Percentiles rank a stretch among this genome's conserved stretches.
These are phyloP conservation scores for Lasiosphaeria hispida DNA, from an alignment of 495 filamentous ascomycete genomes.

Conservation along the genomic window DNA sequence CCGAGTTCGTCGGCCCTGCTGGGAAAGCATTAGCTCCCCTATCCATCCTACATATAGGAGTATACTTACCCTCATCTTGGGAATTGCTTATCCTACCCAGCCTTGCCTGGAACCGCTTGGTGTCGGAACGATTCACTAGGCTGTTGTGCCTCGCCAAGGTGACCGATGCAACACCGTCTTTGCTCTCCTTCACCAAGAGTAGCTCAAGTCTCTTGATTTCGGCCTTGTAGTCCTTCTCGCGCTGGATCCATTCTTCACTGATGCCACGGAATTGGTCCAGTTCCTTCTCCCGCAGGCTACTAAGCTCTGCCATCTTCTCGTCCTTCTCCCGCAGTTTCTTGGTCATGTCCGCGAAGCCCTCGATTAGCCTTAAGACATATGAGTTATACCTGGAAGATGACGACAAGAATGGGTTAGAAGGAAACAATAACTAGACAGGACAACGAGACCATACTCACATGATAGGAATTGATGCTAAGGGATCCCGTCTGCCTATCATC, in stretches of 20 bases:
- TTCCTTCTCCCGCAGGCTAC: constrained; percentile 35
- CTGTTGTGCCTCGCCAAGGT: constrained; percentile 44
- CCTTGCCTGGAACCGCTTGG: constrained; percentile 33
- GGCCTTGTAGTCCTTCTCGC: constrained; percentile 40
- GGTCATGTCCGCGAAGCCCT: constrained; percentile 34
- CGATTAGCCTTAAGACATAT: constrained; percentile 40
- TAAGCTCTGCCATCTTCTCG: constrained; percentile 27
- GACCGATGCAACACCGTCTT: constrained; percentile 47
- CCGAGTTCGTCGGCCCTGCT: no score
- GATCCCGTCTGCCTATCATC: constrained; percentile 32
- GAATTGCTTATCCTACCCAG: constrained; percentile 29
- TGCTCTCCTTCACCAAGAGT: constrained; percentile 42
- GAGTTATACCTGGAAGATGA: constrained; percentile 35
- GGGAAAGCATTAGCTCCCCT: no score
- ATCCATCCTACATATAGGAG: not conserved
- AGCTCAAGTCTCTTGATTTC: constrained; percentile 52
- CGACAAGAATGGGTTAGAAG: not conserved
- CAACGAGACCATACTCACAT: constrained; percentile 12
- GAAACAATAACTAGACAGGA: not conserved
- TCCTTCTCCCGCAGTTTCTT: constrained; percentile 18
- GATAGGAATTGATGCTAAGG: constrained; percentile 32
- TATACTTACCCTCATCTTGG: constrained; percentile 16
- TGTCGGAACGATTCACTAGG: constrained; percentile 36
- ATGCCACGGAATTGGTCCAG: constrained; percentile 37
- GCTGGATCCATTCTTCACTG: constrained; percentile 42